Evolutionary conservation across 2,329 filamentous ascomycete genomes (phyloP), one percentile per base, ranked within the genome.

Genomic region (Exophiala oligosperma): DNA sequence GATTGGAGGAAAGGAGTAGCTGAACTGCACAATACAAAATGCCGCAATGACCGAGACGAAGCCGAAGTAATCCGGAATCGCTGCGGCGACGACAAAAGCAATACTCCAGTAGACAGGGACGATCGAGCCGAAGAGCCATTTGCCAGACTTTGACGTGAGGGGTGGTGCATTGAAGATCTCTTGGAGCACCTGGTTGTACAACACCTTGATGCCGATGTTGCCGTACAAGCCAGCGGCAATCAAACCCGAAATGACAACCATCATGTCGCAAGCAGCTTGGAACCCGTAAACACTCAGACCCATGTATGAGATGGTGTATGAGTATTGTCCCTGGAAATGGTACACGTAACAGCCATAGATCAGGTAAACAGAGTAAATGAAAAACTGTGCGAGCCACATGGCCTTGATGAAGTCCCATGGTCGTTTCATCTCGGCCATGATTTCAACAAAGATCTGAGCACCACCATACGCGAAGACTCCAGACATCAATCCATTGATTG

Each of bases 171-270:
- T 68, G 65, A 77, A 72, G 4, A 78, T 62, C 35, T 78, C 77
- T 56, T 64, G 59, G 4, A 78, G 61, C 41, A 81, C 70, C 35
- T 77, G 74, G 60, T 76, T 74, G 69, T 81, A 81, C 32, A 74
- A 58, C 1, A 75, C 72, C 62, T 76, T 76, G 60, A 75, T 72
- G 14, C 74, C 74, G 35, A 76, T 75, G 56, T 76, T 76, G 3
- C 73, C 73, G 56, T 76, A 76, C 1, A 76, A 65, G 6, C 67
- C 71, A 2, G 70, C 73, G 1, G 73, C 70, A 48, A 75, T 75
- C 1, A 75, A 61, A 6, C 66, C 69, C 41, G 60, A 66, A 40
- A 70, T 65, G 44, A 69, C 62, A 29, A 64, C 67, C 54, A 69
- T 52, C 63, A 71, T 70, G 52, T 72, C 70, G 17, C 70, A 68